Evolutionary conservation across 108 stramenopile species (phyloP).

Genomic region (Fragilaria crotonensis): DNA sequence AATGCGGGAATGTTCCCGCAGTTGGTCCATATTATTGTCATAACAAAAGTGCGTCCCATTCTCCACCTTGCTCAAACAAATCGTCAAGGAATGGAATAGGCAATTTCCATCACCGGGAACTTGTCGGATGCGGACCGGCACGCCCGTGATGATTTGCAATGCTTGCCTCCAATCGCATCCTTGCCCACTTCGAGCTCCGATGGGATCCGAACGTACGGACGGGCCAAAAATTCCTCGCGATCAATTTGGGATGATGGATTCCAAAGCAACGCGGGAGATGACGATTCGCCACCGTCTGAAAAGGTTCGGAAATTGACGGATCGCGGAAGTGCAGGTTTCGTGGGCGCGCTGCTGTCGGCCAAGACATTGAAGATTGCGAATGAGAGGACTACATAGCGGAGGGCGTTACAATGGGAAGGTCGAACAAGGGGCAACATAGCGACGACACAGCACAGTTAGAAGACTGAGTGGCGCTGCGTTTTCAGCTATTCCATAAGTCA

Average conservation of each 20-base stretch:
- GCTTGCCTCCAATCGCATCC: conserved; percentile 22
- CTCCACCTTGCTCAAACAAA: conserved; percentile 21
- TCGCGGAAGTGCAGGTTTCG: background rate
- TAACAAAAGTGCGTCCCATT: conserved; percentile 52
- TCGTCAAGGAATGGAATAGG: conserved; percentile 68
- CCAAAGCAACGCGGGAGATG: conserved; percentile 80
- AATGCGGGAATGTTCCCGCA: conserved; percentile 27
- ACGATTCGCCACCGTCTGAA: background rate
- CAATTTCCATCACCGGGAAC: conserved; percentile 93
- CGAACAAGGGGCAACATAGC: too few relatives aligned
- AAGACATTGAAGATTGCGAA: too few relatives aligned
- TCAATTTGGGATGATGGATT: conserved; percentile 69
- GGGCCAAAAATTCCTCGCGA: conserved; percentile 51
- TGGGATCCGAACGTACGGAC: conserved; percentile 41
- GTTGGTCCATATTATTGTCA: conserved; percentile 14
- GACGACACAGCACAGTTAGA: too few relatives aligned
- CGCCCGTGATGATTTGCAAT: conserved; percentile 20
- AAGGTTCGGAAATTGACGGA: background rate
- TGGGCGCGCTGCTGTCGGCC: too few relatives aligned
- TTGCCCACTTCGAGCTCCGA: conserved; percentile 69
- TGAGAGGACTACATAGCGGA: too few relatives aligned
- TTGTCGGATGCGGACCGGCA: conserved; percentile 63
- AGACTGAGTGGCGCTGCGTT: too few relatives aligned
- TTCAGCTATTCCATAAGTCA: too few relatives aligned
- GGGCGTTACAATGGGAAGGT: too few relatives aligned